Conservation (phyloP, 1,284 basidiomycete genomes). For the Grifola frondosa region DNA sequence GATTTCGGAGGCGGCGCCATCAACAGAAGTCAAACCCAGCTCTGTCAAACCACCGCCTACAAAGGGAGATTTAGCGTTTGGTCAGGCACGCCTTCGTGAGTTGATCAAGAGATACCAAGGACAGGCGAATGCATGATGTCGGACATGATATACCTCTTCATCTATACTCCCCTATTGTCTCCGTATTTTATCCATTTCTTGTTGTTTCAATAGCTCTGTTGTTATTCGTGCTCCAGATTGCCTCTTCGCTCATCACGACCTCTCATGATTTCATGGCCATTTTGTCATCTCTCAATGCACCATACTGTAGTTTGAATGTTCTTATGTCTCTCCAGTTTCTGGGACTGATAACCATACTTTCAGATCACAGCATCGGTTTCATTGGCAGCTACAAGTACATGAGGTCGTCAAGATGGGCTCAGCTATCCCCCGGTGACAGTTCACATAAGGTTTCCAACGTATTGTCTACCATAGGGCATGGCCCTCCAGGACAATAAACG, state of each 20-base stretch:
- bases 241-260: constrained; percentile 11
- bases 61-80: constrained; percentile 59
- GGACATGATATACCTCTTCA: background rate
- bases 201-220: background rate
- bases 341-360: too few species aligned
- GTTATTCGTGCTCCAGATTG: too few species aligned
- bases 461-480: too few species aligned
- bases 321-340: too few species aligned
- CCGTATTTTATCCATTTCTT: background rate
- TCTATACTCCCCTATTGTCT: constrained; percentile 1
- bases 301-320: constrained; percentile 5
- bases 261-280: constrained; percentile 15
- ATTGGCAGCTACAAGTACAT: too few species aligned
- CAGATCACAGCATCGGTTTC: too few species aligned
- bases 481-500: too few species aligned
- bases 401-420: too few species aligned
- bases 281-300: constrained; percentile 5
- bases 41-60: constrained; percentile 19
- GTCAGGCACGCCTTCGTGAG: constrained; percentile 71
- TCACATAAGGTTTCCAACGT: too few species aligned
- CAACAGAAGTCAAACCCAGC: constrained; percentile 6
- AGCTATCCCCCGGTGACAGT: too few species aligned
- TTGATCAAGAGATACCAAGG: constrained; percentile 79
- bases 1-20: constrained; percentile 31
- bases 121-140: constrained; percentile 16